Percentiles rank a stretch among this genome's conserved stretches.
Evolutionary conservation across 768 basidiomycete genomes (phyloP).

Genomic region (Rhodosporidiobolus sp.): DNA sequence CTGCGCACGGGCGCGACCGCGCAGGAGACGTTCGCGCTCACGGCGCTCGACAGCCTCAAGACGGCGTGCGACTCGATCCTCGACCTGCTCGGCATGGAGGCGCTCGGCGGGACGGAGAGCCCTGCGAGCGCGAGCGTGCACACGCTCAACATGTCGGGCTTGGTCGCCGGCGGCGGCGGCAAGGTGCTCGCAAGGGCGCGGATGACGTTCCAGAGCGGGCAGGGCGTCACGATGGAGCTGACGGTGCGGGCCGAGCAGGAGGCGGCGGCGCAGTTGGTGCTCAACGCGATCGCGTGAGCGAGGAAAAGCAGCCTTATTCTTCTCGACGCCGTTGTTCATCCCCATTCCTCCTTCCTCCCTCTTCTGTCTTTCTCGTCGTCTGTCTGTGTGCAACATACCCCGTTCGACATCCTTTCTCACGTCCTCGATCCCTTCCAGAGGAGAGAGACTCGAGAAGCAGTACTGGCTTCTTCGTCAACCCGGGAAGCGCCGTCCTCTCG

Average conservation of each 20-base stretch:
- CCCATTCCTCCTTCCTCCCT: neutral
- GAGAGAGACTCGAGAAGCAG: too few relatives aligned
- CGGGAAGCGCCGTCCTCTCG: too few relatives aligned
- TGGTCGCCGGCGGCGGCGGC: conserved; percentile 88
- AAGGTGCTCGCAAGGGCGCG: conserved; percentile 90
- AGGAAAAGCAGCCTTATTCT: neutral
- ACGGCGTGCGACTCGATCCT: conserved; percentile 94
- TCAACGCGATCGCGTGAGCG: conserved; percentile 68
- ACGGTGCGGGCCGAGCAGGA: conserved; percentile 87
- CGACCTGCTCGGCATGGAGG: conserved; percentile 94
- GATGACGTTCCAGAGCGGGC: conserved; percentile 87
- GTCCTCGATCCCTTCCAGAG: too few relatives aligned
- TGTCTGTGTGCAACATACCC: too few relatives aligned
- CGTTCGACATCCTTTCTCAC: too few relatives aligned
- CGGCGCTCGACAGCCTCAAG: conserved; percentile 88
- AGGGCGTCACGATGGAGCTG: conserved; percentile 90
- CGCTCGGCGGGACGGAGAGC: conserved; percentile 82
- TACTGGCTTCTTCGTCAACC: too few relatives aligned
- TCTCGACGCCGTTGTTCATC: neutral
- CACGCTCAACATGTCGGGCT: conserved; percentile 85
- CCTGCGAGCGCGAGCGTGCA: conserved; percentile 83
- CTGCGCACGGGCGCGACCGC: conserved; percentile 69
- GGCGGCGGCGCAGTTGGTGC: conserved; percentile 77
- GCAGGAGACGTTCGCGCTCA: conserved; percentile 89
- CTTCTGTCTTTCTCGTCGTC: neutral